Base-by-base conservation (phyloP, 176 grass and related monocot species). In the Bothriochloa decipiens region DNA sequence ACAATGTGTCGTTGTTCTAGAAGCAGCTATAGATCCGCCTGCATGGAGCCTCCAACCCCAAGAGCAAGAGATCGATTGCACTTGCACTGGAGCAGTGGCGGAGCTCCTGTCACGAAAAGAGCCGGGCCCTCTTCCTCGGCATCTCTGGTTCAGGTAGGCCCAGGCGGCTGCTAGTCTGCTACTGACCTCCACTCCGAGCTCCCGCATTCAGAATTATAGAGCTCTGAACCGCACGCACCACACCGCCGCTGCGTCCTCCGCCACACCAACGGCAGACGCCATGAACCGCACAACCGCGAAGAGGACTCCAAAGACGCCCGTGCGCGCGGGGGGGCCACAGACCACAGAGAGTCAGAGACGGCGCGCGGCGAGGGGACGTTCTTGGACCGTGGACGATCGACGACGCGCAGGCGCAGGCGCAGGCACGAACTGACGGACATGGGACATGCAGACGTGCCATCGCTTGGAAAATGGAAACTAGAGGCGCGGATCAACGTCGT, bases 171-270 rank as follows among this genome's bases (percentile, higher is more conserved):
- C 57, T 49, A 49, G 20, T 11, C 58, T 17, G 61, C 26, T 29
- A 64, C 25, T 15, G 82, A 72, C 29, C 73, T 77, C 65, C 74
- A 68, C 42, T 58, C 58, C 42, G 40, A 17, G 42, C 58, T n/a
- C 40, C 39, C 0, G 53, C 60, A 52, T 26, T 43, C 61, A 22
- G 17, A 32, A 66, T 66, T 22, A 65, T 17, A 78, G 6, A 42
- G 7, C 8, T 11, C 39, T 40, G 36, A 37, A 40, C 39, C 5
- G 39, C 39, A 7, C 40, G 40, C 32, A 17, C 46, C 23, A n/a
- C 74, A 36, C 78, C 78, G 78, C 6, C 85, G 9, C 47, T 76
- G 35, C 85, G 23, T 33, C 80, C 78, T 75, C 85, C 61, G 4
- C 78, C 85, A 82, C 76, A 68, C 2, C 69, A 67, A 40, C n/a